Evolutionary conservation across 768 basidiomycete genomes (phyloP).

Genomic region (Phlegmacium glaucopus): DNA sequence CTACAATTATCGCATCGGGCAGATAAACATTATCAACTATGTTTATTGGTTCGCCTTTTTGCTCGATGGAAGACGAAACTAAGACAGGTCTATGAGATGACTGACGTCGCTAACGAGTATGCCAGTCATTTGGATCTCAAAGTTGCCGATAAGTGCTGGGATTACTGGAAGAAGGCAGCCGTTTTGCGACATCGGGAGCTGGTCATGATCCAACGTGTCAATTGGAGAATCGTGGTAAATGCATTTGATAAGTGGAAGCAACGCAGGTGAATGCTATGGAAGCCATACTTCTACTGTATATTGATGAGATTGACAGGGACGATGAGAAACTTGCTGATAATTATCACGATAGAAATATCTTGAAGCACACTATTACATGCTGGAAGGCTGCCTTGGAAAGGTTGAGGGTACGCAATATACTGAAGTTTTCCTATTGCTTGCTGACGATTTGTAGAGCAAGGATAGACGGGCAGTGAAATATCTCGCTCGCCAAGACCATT

Average conservation of each 20-base stretch:
- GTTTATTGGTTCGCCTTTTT: conserved; percentile 41
- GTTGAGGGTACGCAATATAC: conserved; percentile 40
- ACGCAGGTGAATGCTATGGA: conserved; percentile 42
- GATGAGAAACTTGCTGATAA: conserved; percentile 7
- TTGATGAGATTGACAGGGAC: conserved; percentile 1
- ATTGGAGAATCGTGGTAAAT: conserved; percentile 44
- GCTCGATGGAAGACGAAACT: conserved; percentile 51
- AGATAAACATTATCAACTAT: conserved; percentile 45
- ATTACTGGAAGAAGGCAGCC: conserved; percentile 50
- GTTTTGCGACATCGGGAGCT: conserved; percentile 44
- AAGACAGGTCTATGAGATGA: conserved; percentile 37
- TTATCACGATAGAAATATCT: conserved; percentile 19
- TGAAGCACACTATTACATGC: conserved; percentile 43
- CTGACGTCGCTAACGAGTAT: conserved; percentile 49
- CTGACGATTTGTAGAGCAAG: conserved; percentile 36
- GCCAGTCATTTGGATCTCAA: conserved; percentile 34
- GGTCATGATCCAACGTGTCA: conserved; percentile 39
- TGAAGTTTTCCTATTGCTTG: background rate
- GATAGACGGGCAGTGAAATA: conserved; percentile 52
- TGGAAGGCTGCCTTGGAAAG: conserved; percentile 56
- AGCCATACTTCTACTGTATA: conserved; percentile 1
- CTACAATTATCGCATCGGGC: conserved; percentile 48
- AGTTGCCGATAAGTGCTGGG: conserved; percentile 43
- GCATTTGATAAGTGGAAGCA: conserved; percentile 56
- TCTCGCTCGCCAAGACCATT: conserved; percentile 19